Base-by-base conservation (phyloP, 2,329 filamentous ascomycete genomes). In the Neonectria neomacrospora region DNA sequence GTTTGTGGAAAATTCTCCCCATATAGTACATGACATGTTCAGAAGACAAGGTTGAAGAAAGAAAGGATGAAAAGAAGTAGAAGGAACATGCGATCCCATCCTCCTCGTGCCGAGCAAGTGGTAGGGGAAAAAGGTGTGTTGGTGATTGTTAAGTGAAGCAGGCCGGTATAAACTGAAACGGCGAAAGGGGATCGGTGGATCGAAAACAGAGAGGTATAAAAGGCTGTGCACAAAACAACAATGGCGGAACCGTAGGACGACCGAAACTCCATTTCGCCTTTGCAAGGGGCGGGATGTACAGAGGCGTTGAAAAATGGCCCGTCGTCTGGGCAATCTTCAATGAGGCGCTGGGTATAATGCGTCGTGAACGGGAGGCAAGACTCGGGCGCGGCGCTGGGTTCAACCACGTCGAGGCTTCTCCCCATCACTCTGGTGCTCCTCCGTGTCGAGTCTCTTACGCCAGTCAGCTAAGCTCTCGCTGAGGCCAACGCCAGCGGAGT, bases 391-490 rank as follows among this genome's bases (percentile, higher is more conserved):
- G 55, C 50, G 58, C 65, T 54, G 53, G 61, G 66, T 69, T 41
- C 64, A 74, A 58, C 41, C 45, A 54, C 73, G 67, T 59, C 74
- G 75, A 54, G 73, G 50, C 58, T 72, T 74, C 48, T 75, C 73
- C 37, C 66, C 64, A n/a, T 73, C 73, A 56, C 68, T 69, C 54
- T 75, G 73, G 28, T 74, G 75, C n/a, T 82, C 80, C 20, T 82
- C 80, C 7, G 78, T 80, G 76, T 95, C 91, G 58, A 96, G 83
- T 72, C 91, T 85, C 78, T 92, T 91, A 70, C 92, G 85, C 93
- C 93, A 96, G 75, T 92, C 91, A 11, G 90, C 89, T 45, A 96
- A 79, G 71, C 88, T 93, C 75, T 90, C 90, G 72, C 87, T 93
- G 69, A 93, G 81, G 23, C 83, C 87, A 14, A 82, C 72, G 48